phyloP scores from a whole-genome alignment of 148 eudicot species.

The Rhododendron henanense region DNA sequence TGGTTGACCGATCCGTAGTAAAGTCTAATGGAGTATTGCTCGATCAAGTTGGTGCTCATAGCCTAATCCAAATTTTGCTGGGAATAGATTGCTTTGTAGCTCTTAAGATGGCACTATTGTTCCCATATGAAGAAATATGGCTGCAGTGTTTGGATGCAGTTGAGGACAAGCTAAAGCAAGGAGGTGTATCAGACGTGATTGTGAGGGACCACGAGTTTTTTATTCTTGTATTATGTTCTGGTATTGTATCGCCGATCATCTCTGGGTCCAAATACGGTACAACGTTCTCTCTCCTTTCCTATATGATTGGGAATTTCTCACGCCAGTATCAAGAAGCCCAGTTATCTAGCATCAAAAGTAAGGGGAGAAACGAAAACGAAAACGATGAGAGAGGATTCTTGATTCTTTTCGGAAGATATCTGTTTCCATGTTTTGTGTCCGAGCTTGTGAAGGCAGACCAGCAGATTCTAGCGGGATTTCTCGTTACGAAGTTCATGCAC shows the following conservation, averaged over 20 bases:
- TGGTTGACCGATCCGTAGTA: slow-evolving; percentile 50
- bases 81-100: slow-evolving; percentile 62
- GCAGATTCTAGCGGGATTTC: slow-evolving; percentile 70
- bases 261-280: slow-evolving; percentile 57
- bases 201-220: slow-evolving; percentile 45
- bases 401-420: slow-evolving; percentile 40
- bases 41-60: slow-evolving; percentile 48
- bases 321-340: slow-evolving; percentile 55
- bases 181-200: slow-evolving; percentile 40
- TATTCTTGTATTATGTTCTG: slow-evolving; percentile 60
- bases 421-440: slow-evolving; percentile 64
- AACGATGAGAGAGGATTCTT: slow-evolving; percentile 18
- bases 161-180: slow-evolving; percentile 68
- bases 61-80: slow-evolving; percentile 33
- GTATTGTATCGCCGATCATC: slow-evolving; percentile 48
- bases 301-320: slow-evolving; percentile 68
- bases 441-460: slow-evolving; percentile 83
- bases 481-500: slow-evolving; percentile 79
- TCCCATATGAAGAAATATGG: slow-evolving; percentile 65
- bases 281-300: slow-evolving; percentile 65
- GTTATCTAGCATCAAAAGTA: slow-evolving; percentile 24
- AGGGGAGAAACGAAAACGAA: slow-evolving; percentile 8
- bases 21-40: slow-evolving; percentile 43
- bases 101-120: slow-evolving; percentile 46
- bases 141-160: slow-evolving; percentile 60